These are phyloP conservation scores for Astragalus membranaceus DNA, from an alignment of 306 rosid genomes.

Conservation along the genomic window DNA sequence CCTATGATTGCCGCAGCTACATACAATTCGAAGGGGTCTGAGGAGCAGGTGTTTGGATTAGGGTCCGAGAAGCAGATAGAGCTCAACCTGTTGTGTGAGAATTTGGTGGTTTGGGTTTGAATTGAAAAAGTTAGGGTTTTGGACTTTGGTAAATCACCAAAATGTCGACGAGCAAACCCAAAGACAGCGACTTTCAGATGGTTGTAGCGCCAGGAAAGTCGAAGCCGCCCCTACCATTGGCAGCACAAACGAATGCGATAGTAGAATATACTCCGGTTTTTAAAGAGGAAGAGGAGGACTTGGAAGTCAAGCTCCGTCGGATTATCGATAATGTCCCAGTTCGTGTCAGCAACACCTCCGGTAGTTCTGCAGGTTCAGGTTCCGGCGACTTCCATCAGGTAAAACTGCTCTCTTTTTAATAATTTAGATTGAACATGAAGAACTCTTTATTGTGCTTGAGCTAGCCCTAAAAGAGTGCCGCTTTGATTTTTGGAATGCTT, in stretches of 20 bases:
- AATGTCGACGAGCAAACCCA: conserved; percentile 61
- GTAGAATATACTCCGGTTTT: conserved; percentile 68
- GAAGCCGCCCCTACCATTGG: conserved; percentile 41
- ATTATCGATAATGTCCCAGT: conserved; percentile 90
- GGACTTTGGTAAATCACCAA: conserved; percentile 33
- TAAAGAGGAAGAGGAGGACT: conserved; percentile 87
- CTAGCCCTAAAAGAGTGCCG: not conserved
- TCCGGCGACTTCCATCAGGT: conserved; percentile 99
- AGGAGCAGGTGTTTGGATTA: not conserved
- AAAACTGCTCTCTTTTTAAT: not conserved
- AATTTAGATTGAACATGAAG: not conserved
- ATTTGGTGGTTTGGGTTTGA: not conserved
- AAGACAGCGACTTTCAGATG: conserved; percentile 48
- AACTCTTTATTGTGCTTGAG: not conserved
- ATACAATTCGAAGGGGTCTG: not conserved
- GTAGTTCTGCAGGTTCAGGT: conserved; percentile 94
- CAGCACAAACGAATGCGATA: conserved; percentile 50
- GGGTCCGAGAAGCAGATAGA: not conserved
- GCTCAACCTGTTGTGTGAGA: not conserved
- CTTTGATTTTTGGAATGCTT: no score
- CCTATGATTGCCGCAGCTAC: not conserved
- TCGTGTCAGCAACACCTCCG: conserved; percentile 93
- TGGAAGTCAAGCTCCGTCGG: conserved; percentile 89
- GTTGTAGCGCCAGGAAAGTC: conserved; percentile 40
- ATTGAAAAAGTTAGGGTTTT: conserved; percentile 38